These are phyloP conservation scores for Margaritispora aquatica DNA, from an alignment of 495 filamentous ascomycete species.

Conservation along the genomic window DNA sequence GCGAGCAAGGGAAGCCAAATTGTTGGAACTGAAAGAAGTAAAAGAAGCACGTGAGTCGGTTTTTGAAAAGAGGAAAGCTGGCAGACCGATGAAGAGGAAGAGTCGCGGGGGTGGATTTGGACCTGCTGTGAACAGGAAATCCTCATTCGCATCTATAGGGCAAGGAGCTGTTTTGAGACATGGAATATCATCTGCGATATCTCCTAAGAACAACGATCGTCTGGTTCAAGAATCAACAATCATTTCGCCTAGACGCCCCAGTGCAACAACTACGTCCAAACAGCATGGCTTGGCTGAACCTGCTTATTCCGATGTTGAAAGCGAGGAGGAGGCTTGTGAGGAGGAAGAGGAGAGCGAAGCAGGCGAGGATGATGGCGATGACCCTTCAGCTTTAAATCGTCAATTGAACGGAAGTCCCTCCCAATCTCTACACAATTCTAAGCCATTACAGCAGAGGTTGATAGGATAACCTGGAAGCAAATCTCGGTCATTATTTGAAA, in stretches of 20 bases:
- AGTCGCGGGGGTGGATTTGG: neutral
- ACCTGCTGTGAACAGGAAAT: neutral
- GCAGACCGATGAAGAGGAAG: neutral
- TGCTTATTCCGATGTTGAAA: conserved; percentile 2
- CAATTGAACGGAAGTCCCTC: conserved; percentile 8
- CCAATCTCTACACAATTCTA: neutral
- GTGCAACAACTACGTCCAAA: conserved; percentile 7
- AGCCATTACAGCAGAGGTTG: neutral
- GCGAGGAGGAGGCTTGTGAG: no score
- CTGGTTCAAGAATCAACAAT: neutral
- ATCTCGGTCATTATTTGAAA: no score
- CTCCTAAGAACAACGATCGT: neutral
- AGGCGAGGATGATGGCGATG: conserved; percentile 6
- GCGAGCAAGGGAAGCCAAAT: neutral
- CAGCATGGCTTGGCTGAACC: conserved; percentile 12
- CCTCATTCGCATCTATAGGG: neutral
- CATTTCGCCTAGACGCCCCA: conserved; percentile 7
- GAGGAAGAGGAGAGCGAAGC: no score
- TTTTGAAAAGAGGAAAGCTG: neutral
- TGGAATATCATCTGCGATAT: neutral
- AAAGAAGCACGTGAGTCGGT: neutral
- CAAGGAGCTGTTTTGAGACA: neutral
- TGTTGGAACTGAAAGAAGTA: neutral
- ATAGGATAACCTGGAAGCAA: no score
- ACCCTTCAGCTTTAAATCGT: neutral